Conservation (phyloP, 768 basidiomycete genomes). For the Phanerodontia chrysosporium region DNA sequence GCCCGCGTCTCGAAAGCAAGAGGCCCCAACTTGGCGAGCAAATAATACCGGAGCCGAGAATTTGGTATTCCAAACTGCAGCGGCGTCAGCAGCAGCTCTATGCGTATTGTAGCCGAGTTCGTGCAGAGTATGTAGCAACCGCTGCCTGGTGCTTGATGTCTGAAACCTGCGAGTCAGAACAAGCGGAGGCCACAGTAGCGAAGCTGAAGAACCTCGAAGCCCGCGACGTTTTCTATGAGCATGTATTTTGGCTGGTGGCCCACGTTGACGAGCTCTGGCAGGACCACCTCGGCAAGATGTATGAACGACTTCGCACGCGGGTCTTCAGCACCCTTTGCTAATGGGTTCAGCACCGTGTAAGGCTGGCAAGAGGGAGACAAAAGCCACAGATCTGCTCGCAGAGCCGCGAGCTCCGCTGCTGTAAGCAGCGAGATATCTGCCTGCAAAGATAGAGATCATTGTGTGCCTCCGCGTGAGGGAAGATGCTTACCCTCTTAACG, state of each 20-base stretch:
- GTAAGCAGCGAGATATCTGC: constrained; percentile 57
- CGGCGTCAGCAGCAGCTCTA: constrained; percentile 69
- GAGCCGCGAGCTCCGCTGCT: constrained; percentile 39
- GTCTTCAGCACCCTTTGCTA: constrained; percentile 65
- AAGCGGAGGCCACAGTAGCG: not conserved
- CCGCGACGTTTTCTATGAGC: constrained; percentile 78
- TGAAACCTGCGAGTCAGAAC: constrained; percentile 25
- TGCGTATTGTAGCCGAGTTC: constrained; percentile 49
- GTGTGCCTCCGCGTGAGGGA: too few species aligned
- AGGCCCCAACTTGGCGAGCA: constrained; percentile 56
- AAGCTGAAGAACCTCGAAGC: constrained; percentile 59
- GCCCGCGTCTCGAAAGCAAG: constrained; percentile 31
- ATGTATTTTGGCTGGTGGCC: constrained; percentile 52
- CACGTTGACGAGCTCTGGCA: constrained; percentile 50
- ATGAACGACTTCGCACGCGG: constrained; percentile 75
- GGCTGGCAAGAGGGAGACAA: constrained; percentile 83
- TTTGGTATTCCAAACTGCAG: constrained; percentile 80
- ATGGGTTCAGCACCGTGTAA: constrained; percentile 74
- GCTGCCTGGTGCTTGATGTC: constrained; percentile 60
- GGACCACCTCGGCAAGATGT: constrained; percentile 57
- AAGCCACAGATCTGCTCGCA: constrained; percentile 66
- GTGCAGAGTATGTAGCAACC: constrained; percentile 48
- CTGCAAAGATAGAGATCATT: not conserved
- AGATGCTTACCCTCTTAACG: constrained; percentile 43
- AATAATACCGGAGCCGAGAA: constrained; percentile 76